Percentiles rank a stretch among this genome's conserved stretches.
These are phyloP conservation scores for Eustoma russellianum DNA, from an alignment of 257 asterid genomes.

Conservation along the genomic window DNA sequence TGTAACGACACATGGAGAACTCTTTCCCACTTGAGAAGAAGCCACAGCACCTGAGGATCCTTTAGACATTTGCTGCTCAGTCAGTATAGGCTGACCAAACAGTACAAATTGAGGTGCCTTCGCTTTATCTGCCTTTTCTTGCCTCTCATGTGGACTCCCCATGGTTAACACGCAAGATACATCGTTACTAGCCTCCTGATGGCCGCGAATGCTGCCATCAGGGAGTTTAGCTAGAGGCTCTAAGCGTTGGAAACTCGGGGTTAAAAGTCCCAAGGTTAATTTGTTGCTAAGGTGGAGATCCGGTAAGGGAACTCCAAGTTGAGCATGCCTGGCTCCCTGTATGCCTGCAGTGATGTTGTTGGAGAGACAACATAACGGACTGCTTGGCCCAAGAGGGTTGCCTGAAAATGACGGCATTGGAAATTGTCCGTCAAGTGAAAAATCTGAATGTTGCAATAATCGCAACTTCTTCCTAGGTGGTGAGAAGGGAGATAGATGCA, in stretches of 20 bases:
- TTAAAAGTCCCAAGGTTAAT: constrained; percentile 55
- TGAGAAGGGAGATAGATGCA: constrained; percentile 64
- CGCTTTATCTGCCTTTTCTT: constrained; percentile 18
- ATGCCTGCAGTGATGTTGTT: constrained; percentile 87
- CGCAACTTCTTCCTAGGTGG: constrained; percentile 68
- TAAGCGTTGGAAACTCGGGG: constrained; percentile 41
- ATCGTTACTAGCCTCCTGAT: constrained; percentile 32
- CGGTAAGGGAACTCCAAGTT: constrained; percentile 65
- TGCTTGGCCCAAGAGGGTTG: constrained; percentile 63
- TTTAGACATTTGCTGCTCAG: constrained; percentile 81
- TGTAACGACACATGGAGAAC: constrained; percentile 32
- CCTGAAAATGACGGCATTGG: constrained; percentile 76
- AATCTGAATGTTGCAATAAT: constrained; percentile 46
- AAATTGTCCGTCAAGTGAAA: constrained; percentile 54
- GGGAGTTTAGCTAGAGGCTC: constrained; percentile 39
- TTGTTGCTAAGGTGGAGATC: constrained; percentile 75
- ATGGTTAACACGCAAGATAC: constrained; percentile 72
- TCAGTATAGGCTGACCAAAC: constrained; percentile 93
- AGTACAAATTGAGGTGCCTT: constrained; percentile 62
- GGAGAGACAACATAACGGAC: constrained; percentile 52
- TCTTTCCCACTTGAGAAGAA: constrained; percentile 20
- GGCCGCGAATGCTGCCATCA: constrained; percentile 21
- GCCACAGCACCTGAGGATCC: constrained; percentile 26
- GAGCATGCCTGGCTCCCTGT: constrained; percentile 99
- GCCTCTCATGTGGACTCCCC: constrained; percentile 38